Base-by-base conservation (phyloP, 805 yeast species). In the Maudiozyma turicensis region DNA sequence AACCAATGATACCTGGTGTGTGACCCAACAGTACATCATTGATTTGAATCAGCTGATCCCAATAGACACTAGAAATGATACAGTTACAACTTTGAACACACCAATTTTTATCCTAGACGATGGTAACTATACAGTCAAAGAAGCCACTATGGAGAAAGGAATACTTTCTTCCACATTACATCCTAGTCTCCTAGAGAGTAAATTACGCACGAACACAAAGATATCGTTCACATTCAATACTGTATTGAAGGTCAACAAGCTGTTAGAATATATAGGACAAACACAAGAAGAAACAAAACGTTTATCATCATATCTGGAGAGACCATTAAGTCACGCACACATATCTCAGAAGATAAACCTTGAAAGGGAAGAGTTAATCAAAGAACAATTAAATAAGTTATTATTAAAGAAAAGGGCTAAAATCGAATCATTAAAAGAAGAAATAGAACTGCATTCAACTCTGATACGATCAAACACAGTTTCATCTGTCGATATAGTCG, bases 141-240 rank as follows among this genome's bases (percentile, higher is more conserved):
- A 44, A 14, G 46, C 47, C 13, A 26, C 45, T 3, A 33, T 46
- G 5, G 30, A 38, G 31, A 28, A 35, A 11, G 30, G 49, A 46
- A 13, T 42, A 30, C 3, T 1, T 11, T 8, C 20, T 7, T 4
- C 20, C 26, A 8, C 43, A 4, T 9, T 28, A 3, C 9, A 33
- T 15, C 15, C 13, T 13, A n/a, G 14, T 11, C 20, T 8, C 4
- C 6, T 14, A 10, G 29, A 45, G 8, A 32, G 43, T 28, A 38
- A 38, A 26, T 8, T 10, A 7, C 11, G 15, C n/a, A n/a, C 13
- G 29, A 45, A 39, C 45, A 20, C 41, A 4, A 57, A 50, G 37
- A 44, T 43, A 14, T 58, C 62, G 0, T 64, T 70, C 28, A 54
- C 54, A 13, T 65, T 55, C 45, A 65, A 60, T 50, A 48, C 58